Evolutionary conservation across 139 green algal genomes (phyloP).

Genomic region (Chlamydomonas urium): DNA sequence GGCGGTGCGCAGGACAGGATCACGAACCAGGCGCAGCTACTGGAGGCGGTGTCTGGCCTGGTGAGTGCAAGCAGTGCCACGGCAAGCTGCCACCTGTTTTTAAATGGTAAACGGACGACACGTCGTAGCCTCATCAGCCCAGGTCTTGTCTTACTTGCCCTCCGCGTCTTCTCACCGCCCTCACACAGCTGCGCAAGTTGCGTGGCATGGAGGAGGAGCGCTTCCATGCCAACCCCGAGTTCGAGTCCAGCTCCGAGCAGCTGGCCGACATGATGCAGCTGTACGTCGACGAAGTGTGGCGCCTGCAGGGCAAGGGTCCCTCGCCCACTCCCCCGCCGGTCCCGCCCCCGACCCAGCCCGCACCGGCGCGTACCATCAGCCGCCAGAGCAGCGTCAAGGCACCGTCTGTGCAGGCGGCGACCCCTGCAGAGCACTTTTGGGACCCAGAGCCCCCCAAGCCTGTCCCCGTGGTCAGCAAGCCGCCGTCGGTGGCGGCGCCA

Average conservation of each 20-base stretch:
- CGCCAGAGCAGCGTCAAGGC: no score
- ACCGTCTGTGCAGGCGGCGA: no score
- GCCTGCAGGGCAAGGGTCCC: background rate
- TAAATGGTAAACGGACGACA: no score
- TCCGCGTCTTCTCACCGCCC: background rate
- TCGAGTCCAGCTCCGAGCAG: constrained; percentile 8
- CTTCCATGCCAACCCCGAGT: background rate
- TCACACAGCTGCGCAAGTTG: constrained; percentile 11
- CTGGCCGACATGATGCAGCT: constrained; percentile 15
- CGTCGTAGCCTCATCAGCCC: no score
- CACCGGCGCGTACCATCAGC: background rate
- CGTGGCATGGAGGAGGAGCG: background rate
- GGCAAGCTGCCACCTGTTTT: no score
- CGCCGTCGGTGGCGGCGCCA: background rate
- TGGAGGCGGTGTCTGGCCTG: no score
- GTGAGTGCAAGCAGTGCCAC: no score
- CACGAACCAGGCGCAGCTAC: no score
- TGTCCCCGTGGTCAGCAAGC: background rate
- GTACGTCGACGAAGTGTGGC: constrained; percentile 8
- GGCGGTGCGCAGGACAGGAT: no score
- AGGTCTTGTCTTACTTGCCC: background rate
- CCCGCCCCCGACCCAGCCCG: background rate
- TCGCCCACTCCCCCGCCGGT: background rate
- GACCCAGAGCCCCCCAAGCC: no score
- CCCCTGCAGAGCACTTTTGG: no score